Conservation (phyloP, 164 flowering plant species). For the Tetracentron sinense region DNA sequence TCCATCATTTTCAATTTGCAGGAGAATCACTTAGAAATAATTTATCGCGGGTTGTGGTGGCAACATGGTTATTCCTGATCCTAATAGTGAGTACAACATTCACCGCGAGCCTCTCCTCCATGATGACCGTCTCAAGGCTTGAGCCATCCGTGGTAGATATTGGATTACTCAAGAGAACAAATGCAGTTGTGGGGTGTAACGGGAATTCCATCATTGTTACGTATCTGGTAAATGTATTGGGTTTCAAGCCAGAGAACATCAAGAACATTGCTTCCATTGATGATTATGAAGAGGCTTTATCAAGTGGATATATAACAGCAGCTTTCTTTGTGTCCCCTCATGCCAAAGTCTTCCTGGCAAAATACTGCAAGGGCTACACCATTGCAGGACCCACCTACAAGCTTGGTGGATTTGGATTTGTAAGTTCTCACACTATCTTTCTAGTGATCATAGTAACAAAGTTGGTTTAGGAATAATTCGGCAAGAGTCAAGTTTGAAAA, state of each 20-base stretch:
- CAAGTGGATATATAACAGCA: conserved; percentile 18
- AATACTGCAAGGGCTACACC: conserved; percentile 21
- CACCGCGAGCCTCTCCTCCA: background rate
- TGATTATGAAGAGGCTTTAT: conserved; percentile 18
- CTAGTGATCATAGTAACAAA: too few species aligned
- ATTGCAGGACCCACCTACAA: conserved; percentile 20
- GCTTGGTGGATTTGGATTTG: conserved; percentile 34
- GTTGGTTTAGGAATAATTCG: too few species aligned
- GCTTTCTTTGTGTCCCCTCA: conserved; percentile 27
- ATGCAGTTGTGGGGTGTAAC: conserved; percentile 21
- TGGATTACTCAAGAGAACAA: background rate
- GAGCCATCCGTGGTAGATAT: background rate
- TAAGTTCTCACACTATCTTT: too few species aligned
- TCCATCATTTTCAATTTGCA: conserved; percentile 7
- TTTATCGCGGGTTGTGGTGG: conserved; percentile 6
- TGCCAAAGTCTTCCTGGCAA: conserved; percentile 28
- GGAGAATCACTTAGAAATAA: conserved; percentile 14
- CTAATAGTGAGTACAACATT: background rate
- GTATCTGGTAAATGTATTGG: conserved; percentile 17
- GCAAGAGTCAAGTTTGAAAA: too few species aligned
- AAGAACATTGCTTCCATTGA: conserved; percentile 7
- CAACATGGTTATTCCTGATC: conserved; percentile 6
- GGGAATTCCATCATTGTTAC: conserved; percentile 13
- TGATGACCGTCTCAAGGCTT: background rate
- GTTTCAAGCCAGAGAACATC: conserved; percentile 16